These are phyloP conservation scores for Aegle marmelos DNA, from an alignment of 345 rosid species.

Conservation along the genomic window DNA sequence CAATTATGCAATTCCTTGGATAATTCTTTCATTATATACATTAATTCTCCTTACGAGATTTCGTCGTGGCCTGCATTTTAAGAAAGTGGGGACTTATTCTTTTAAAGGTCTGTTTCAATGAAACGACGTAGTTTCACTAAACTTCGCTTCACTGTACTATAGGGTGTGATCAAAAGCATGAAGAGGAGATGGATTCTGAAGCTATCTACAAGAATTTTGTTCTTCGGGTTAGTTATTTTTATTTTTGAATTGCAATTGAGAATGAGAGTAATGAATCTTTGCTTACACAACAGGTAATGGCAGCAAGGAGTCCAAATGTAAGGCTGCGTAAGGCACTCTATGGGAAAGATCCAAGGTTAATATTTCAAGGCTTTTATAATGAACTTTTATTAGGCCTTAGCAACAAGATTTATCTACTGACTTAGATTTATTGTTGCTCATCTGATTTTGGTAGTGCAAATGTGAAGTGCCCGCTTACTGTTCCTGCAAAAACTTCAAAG, in stretches of 20 bases:
- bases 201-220: slow-evolving; percentile 74
- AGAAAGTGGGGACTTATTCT: neutral
- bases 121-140: neutral
- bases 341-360: slow-evolving; percentile 47
- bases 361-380: neutral
- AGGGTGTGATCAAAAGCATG: slow-evolving; percentile 98
- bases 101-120: neutral
- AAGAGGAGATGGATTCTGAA: slow-evolving; percentile 84
- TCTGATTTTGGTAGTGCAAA: slow-evolving; percentile 29
- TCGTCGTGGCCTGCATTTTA: neutral
- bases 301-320: slow-evolving; percentile 91
- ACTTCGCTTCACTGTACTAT: neutral
- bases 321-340: slow-evolving; percentile 59
- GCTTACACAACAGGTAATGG: slow-evolving; percentile 62
- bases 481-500: slow-evolving; percentile 76
- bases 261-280: slow-evolving; percentile 18
- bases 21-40: neutral
- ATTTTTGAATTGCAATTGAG: neutral
- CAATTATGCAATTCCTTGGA: neutral
- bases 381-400: neutral
- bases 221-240: slow-evolving; percentile 64
- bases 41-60: neutral
- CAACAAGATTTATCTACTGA: neutral
- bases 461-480: slow-evolving; percentile 70
- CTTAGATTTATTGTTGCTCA: neutral